These are phyloP conservation scores for Toxoplasma gondii DNA, from an alignment of 169 alveolate species.

Conservation along the genomic window DNA sequence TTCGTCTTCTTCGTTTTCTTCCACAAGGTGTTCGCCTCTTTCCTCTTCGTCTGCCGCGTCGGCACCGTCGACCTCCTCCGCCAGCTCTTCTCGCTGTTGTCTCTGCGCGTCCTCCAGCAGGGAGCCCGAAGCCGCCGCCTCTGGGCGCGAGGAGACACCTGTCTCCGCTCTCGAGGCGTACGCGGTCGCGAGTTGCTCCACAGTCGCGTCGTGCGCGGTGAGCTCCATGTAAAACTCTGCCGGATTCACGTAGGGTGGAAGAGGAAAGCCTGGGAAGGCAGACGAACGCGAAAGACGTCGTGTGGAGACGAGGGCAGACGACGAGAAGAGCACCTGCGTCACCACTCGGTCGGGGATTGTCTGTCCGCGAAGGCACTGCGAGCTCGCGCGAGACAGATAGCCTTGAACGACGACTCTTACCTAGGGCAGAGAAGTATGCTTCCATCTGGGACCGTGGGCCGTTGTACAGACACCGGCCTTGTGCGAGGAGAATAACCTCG, in stretches of 20 bases:
- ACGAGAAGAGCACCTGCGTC: not conserved
- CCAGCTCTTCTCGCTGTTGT: not conserved
- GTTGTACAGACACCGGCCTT: slow-evolving; percentile 2
- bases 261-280: not conserved
- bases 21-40: not conserved
- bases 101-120: not conserved
- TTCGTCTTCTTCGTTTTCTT: not conserved
- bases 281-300: not conserved
- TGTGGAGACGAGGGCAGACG: not conserved
- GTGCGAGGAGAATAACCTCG: not conserved
- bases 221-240: slow-evolving; percentile 43
- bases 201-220: not conserved
- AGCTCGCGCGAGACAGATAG: no score
- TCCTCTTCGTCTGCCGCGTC: not conserved
- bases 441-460: not conserved
- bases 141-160: not conserved
- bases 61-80: not conserved
- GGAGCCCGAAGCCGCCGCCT: not conserved
- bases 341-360: no score
- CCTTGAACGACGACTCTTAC: no score
- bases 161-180: not conserved
- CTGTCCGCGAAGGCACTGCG: no score
- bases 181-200: slow-evolving; percentile 24
- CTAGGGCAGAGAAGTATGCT: not conserved
- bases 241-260: slow-evolving; percentile 26